Conservation (phyloP, 2,329 filamentous ascomycete genomes). For the Colletotrichum sp. region DNA sequence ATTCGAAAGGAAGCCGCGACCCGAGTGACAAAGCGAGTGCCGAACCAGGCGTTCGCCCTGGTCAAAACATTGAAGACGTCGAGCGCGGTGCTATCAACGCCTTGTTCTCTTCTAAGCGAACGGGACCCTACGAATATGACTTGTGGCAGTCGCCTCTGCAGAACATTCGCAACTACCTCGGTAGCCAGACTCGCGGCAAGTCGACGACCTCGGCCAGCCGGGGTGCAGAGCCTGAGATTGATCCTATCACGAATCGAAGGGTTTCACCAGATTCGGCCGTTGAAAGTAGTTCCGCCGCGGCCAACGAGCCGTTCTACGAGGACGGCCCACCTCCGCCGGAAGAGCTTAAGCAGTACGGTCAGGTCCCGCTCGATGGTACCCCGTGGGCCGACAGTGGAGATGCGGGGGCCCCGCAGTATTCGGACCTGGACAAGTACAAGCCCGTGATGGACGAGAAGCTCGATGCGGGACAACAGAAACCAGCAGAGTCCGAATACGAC, state of each 20-base stretch:
- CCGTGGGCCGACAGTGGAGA: slow-evolving; percentile 25
- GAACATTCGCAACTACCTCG: slow-evolving; percentile 38
- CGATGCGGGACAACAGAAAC: slow-evolving; percentile 23
- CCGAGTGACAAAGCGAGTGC: slow-evolving; percentile 39
- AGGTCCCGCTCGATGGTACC: slow-evolving; percentile 33
- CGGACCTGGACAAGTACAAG: slow-evolving; percentile 40
- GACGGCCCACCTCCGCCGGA: slow-evolving; percentile 37
- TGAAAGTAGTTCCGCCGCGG: neutral
- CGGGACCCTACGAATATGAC: slow-evolving; percentile 25
- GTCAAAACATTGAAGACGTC: slow-evolving; percentile 48
- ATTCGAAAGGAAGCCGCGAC: slow-evolving; percentile 32
- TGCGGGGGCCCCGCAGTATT: slow-evolving; percentile 14
- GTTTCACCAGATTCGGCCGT: slow-evolving; percentile 31
- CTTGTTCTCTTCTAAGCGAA: slow-evolving; percentile 40
- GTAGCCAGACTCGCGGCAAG: slow-evolving; percentile 6
- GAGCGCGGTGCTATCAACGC: slow-evolving; percentile 50
- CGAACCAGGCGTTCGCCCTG: slow-evolving; percentile 42
- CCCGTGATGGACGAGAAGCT: slow-evolving; percentile 34
- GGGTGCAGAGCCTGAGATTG: slow-evolving; percentile 49
- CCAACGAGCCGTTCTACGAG: slow-evolving; percentile 31
- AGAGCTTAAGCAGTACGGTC: slow-evolving; percentile 40
- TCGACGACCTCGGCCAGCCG: neutral
- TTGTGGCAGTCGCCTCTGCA: slow-evolving; percentile 35
- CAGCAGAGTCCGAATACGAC: slow-evolving; percentile 34
- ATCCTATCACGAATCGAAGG: slow-evolving; percentile 65